Conservation (phyloP, 2,329 filamentous ascomycete species). For the Plectosphaerella plurivora region DNA sequence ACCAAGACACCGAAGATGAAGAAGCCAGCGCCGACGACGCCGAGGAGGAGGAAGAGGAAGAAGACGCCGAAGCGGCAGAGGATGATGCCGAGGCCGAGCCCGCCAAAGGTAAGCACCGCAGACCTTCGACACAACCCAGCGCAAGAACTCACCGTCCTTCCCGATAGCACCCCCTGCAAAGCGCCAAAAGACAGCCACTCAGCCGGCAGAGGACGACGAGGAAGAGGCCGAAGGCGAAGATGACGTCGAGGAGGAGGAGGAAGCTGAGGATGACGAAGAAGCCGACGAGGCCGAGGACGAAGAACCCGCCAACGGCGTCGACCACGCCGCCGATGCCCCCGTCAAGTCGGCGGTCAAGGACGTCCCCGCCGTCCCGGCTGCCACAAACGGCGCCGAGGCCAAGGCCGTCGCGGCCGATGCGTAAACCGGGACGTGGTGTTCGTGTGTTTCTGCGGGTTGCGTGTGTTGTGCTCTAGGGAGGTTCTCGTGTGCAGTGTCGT, state of each 20-base stretch:
- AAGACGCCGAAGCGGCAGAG: conserved; percentile 22
- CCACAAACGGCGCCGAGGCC: conserved; percentile 19
- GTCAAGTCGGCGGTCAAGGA: conserved; percentile 16
- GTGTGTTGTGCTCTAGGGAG: too few species aligned
- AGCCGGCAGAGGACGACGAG: conserved; percentile 25
- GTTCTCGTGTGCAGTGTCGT: too few species aligned
- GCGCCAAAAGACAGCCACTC: conserved; percentile 42
- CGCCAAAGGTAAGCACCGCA: conserved; percentile 25
- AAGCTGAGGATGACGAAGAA: conserved; percentile 16
- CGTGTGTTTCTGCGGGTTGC: too few species aligned
- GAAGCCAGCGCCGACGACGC: conserved; percentile 34
- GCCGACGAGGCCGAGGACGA: conserved; percentile 18
- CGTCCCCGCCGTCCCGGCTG: conserved; percentile 13
- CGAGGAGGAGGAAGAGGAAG: conserved; percentile 30
- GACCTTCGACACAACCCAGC: too few species aligned
- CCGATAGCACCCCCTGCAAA: conserved; percentile 38
- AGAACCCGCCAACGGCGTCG: conserved; percentile 12
- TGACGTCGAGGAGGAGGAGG: conserved; percentile 18
- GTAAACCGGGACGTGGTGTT: neutral
- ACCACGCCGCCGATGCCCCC: conserved; percentile 17
- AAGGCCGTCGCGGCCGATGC: conserved; percentile 15
- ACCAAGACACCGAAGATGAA: conserved; percentile 35
- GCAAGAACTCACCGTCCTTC: neutral
- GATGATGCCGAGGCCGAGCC: conserved; percentile 21
- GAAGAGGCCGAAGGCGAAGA: conserved; percentile 24